Base-by-base conservation (phyloP, 2,329 filamentous ascomycete genomes). In the Aspergillus novoparasiticus region DNA sequence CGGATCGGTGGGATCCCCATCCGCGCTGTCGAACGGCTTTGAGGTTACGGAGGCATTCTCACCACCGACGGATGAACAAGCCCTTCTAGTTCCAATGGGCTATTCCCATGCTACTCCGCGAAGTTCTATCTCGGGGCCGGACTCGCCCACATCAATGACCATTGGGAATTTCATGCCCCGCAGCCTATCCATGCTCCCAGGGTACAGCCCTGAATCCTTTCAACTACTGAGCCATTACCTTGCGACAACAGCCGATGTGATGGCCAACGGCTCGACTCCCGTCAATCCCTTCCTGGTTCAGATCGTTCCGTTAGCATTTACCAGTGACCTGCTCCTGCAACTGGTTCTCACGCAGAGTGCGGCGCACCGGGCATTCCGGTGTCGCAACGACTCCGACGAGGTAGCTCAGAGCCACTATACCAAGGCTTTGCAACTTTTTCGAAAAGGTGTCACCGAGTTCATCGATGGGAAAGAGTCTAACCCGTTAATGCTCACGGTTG, bases 251-350 rank as follows among this genome's bases (percentile, higher is more conserved):
- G 78, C 80, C 19, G 78, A 79, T 50, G 82, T 79, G 57, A 83
- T 83, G 81, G 81, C 79, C 36, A 83, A 83, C 59, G 81, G 80
- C 0, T 81, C 81, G 1, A 82, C 81, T 0, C 74, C 77, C 1
- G 72, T 80, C 48, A 83, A 84, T 50, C 82, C 81, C 0, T 82
- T 83, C 57, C 70, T 83, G 21, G 77, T 78, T 30, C 80, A 83
- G 58, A 75, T 84, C 28, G 76, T 83, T 5, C 81, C 81, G 0
- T 63, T 84, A 2, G 79, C 81, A 3, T 83, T 83, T 43, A 78
- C 78, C 39, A 81, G 80, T 55, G 78, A 81, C 3, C 75, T 84
- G 0, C 75, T 83, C 2, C 58, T 83, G 4, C 81, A 83, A 48
- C 77, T 84, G 3, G 77, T 84, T 21, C 76, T 84, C 8, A 80